Conservation (phyloP, 2,329 filamentous ascomycete genomes). For the Metarhizium album region DNA sequence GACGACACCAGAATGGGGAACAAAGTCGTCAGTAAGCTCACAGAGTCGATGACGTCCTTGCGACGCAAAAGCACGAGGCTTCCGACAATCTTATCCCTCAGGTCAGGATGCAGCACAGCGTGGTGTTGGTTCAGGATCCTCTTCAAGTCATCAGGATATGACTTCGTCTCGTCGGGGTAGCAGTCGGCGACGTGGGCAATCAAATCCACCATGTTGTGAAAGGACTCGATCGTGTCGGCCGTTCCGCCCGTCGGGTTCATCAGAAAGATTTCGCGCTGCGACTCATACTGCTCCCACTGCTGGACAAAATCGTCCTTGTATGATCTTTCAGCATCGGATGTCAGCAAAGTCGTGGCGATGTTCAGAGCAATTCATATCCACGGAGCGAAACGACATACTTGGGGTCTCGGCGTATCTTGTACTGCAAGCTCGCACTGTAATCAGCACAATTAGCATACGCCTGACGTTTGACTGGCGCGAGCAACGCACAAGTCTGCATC, state of each 20-base stretch:
- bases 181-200: conserved; percentile 89
- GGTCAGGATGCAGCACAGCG: conserved; percentile 66
- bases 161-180: conserved; percentile 69
- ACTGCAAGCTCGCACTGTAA: conserved; percentile 66
- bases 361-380: not conserved
- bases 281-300: conserved; percentile 86
- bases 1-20: conserved; percentile 92
- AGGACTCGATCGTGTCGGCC: conserved; percentile 67
- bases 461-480: not conserved
- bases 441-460: not conserved
- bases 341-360: conserved; percentile 6
- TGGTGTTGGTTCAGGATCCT: conserved; percentile 75
- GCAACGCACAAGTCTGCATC: conserved; percentile 67
- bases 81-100: conserved; percentile 89
- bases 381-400: conserved; percentile 37
- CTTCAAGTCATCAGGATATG: conserved; percentile 73
- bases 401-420: conserved; percentile 83
- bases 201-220: conserved; percentile 87
- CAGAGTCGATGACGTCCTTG: conserved; percentile 86
- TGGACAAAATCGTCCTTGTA: conserved; percentile 83
- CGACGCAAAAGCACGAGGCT: conserved; percentile 78
- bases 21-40: conserved; percentile 74
- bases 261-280: conserved; percentile 84
- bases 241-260: conserved; percentile 69
- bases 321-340: conserved; percentile 39